These are phyloP conservation scores for Anastatica hierochuntica DNA, from an alignment of 345 rosid genomes.

Conservation along the genomic window DNA sequence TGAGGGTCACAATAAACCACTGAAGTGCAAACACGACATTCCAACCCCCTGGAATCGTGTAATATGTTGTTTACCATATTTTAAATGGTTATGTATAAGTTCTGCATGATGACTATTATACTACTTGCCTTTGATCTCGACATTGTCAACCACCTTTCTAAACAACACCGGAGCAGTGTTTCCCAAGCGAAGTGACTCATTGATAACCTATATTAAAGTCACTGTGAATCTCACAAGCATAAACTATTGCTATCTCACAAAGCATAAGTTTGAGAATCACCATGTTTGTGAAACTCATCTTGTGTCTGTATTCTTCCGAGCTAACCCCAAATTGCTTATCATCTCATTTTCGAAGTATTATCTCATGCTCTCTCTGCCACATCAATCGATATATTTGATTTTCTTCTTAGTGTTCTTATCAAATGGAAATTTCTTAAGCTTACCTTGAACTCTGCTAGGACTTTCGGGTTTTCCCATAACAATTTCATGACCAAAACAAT, in stretches of 20 bases:
- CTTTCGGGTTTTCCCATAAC: constrained; percentile 24
- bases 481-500: constrained; percentile 20
- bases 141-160: constrained; percentile 31
- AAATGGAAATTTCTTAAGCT: too few relatives aligned
- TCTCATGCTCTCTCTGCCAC: constrained; percentile 4
- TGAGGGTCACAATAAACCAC: constrained; percentile 22
- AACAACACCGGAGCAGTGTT: constrained; percentile 23
- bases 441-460: constrained; percentile 20
- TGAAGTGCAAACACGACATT: constrained; percentile 19
- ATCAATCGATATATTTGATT: too few relatives aligned
- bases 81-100: too few relatives aligned
- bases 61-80: constrained; percentile 9
- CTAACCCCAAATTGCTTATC: constrained; percentile 11
- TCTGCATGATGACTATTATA: not conserved
- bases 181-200: constrained; percentile 34
- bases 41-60: constrained; percentile 43
- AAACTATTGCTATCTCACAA: too few relatives aligned
- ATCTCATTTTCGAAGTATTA: constrained; percentile 12
- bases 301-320: constrained; percentile 39
- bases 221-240: not conserved
- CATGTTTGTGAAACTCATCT: constrained; percentile 37
- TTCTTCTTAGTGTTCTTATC: too few relatives aligned
- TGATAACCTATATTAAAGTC: constrained; percentile 10
- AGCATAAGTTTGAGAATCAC: not conserved
- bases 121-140: constrained; percentile 26